Percentiles rank a stretch among this genome's conserved stretches.
These are phyloP conservation scores for Lenwebbia sp. DNA, from an alignment of 345 rosid species.

Conservation along the genomic window DNA sequence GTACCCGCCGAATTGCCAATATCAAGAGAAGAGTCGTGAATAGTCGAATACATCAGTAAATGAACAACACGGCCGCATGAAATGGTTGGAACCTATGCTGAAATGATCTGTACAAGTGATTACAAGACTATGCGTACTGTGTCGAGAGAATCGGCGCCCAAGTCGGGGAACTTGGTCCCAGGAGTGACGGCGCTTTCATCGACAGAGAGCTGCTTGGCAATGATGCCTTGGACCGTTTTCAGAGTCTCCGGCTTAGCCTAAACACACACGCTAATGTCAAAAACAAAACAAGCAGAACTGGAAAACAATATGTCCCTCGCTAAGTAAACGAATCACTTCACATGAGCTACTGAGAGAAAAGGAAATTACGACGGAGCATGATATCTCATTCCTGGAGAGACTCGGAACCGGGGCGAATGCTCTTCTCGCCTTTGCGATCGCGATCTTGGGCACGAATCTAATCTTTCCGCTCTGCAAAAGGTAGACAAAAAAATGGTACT, in stretches of 20 bases:
- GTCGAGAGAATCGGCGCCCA: conserved; percentile 69
- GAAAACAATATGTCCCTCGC: not conserved
- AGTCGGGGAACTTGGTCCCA: conserved; percentile 45
- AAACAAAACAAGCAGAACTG: not conserved
- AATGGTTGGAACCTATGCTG: not conserved
- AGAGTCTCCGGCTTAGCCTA: conserved; percentile 41
- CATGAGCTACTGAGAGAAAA: not conserved
- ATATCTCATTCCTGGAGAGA: conserved; percentile 15
- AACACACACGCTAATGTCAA: not conserved
- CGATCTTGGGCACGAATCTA: conserved; percentile 11
- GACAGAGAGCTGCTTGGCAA: conserved; percentile 51
- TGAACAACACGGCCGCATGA: not conserved
- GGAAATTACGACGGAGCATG: conserved; percentile 38
- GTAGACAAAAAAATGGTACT: not conserved
- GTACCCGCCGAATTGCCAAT: not conserved
- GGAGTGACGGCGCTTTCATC: conserved; percentile 37
- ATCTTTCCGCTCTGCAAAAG: conserved; percentile 22
- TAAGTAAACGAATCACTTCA: not conserved
- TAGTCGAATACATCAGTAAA: not conserved
- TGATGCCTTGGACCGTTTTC: conserved; percentile 38
- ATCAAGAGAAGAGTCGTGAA: not conserved
- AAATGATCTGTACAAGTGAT: not conserved
- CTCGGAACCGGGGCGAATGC: conserved; percentile 5
- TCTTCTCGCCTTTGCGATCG: conserved; percentile 6
- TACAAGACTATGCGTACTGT: conserved; percentile 9